A percentile compares a stretch with the other conserved stretches of the same genome.
phyloP scores from a whole-genome alignment of 192 early-diverging fungal genomes.

The Spizellomyces sp. region DNA sequence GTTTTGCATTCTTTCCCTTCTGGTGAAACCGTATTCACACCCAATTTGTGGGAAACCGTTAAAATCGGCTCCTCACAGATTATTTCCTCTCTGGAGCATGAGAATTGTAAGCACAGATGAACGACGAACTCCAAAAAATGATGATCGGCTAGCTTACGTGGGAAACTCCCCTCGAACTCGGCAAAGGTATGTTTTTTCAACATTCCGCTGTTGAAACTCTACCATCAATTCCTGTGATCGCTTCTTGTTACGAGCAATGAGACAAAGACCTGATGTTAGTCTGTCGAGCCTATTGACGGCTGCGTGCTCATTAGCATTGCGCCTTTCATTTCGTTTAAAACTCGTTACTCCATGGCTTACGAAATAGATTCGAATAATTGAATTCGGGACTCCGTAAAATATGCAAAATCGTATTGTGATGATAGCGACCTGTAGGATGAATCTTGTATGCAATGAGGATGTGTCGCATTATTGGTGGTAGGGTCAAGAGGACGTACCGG shows the following conservation, averaged over 20 bases:
- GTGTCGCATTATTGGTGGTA: no score
- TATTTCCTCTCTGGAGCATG: slow-evolving; percentile 42
- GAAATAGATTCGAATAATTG: slow-evolving; percentile 28
- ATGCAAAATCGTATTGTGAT: slow-evolving; percentile 73
- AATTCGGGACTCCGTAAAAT: slow-evolving; percentile 38
- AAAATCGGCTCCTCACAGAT: slow-evolving; percentile 81
- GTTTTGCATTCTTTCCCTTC: slow-evolving; percentile 83
- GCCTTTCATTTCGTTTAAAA: not conserved
- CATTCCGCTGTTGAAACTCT: slow-evolving; percentile 64
- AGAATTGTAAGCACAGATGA: not conserved
- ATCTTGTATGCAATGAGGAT: slow-evolving; percentile 18
- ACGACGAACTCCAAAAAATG: not conserved
- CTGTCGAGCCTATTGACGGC: slow-evolving; percentile 91
- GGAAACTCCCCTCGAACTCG: slow-evolving; percentile 90
- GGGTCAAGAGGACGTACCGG: slow-evolving; percentile 44
- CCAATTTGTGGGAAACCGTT: slow-evolving; percentile 82
- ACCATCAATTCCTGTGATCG: slow-evolving; percentile 65
- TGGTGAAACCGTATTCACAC: slow-evolving; percentile 80
- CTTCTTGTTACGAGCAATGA: slow-evolving; percentile 64
- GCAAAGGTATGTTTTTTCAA: slow-evolving; percentile 88
- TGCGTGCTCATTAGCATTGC: slow-evolving; percentile 24
- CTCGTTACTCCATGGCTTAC: slow-evolving; percentile 22
- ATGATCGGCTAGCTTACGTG: slow-evolving; percentile 43
- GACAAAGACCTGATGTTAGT: slow-evolving; percentile 89
- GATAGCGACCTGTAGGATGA: slow-evolving; percentile 82